Conservation (phyloP, 306 rosid species). For the Prunus fruticosa region DNA sequence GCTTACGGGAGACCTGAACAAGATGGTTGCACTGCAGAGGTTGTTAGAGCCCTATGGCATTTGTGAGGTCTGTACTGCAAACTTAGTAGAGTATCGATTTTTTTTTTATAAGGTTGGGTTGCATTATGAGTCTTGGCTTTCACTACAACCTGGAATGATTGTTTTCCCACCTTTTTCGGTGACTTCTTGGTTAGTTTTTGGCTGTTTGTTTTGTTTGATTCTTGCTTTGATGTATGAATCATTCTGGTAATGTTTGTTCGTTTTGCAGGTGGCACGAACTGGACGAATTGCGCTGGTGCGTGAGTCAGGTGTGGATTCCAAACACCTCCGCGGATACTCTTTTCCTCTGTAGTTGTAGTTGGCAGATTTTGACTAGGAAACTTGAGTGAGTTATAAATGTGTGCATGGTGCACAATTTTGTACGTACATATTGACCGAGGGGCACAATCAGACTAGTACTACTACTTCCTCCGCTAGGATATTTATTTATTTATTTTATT, state of each 20-base stretch:
- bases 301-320: constrained; percentile 81
- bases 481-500: not conserved
- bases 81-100: constrained; percentile 8
- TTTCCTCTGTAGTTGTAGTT: constrained; percentile 39
- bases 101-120: not conserved
- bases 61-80: constrained; percentile 69
- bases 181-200: not conserved
- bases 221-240: not conserved
- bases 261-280: constrained; percentile 77
- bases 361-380: not conserved
- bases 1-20: constrained; percentile 85
- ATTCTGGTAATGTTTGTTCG: not conserved
- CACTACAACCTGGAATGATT: not conserved
- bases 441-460: not conserved
- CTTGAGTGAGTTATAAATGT: not conserved
- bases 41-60: constrained; percentile 79
- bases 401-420: not conserved
- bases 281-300: constrained; percentile 76
- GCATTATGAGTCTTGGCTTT: not conserved
- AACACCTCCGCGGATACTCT: constrained; percentile 73
- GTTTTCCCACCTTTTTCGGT: not conserved
- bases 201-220: not conserved
- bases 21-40: constrained; percentile 92
- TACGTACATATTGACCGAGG: not conserved
- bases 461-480: not conserved